Evolutionary conservation across 2,329 filamentous ascomycete genomes (phyloP).

Genomic region (Epichloe gansuensis): DNA sequence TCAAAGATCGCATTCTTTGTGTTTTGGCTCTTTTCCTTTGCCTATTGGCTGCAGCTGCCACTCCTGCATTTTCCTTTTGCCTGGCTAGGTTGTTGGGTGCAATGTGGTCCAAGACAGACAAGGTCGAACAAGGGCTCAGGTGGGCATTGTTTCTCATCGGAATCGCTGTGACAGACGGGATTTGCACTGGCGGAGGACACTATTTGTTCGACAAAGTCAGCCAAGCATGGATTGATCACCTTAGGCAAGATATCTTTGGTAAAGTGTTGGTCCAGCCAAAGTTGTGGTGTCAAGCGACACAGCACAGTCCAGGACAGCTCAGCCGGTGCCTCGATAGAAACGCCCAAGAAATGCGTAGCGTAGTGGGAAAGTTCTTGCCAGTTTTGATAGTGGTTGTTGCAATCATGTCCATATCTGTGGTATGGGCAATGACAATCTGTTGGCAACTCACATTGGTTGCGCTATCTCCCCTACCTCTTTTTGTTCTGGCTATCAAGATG

Average conservation of each 20-base stretch:
- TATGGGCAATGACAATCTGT: conserved; percentile 61
- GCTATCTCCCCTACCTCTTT: conserved; percentile 52
- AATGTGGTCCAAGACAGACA: conserved; percentile 45
- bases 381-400: conserved; percentile 51
- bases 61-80: conserved; percentile 63
- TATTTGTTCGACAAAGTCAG: conserved; percentile 60
- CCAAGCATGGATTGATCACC: conserved; percentile 62
- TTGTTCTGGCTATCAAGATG: conserved; percentile 51
- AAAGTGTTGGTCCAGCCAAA: conserved; percentile 63
- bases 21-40: conserved; percentile 48
- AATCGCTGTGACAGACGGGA: conserved; percentile 53
- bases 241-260: conserved; percentile 55
- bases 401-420: conserved; percentile 56
- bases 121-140: conserved; percentile 36
- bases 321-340: conserved; percentile 65
- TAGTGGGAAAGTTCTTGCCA: conserved; percentile 66
- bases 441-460: conserved; percentile 76
- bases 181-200: conserved; percentile 51
- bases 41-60: conserved; percentile 50
- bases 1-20: conserved; percentile 39
- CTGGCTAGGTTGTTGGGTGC: conserved; percentile 60
- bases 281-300: conserved; percentile 61
- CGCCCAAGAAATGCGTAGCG: conserved; percentile 75
- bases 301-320: conserved; percentile 51
- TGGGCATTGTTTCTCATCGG: conserved; percentile 61